These are phyloP conservation scores for Lobulomyces angularis DNA, from an alignment of 192 early-diverging fungal genomes.

Conservation along the genomic window DNA sequence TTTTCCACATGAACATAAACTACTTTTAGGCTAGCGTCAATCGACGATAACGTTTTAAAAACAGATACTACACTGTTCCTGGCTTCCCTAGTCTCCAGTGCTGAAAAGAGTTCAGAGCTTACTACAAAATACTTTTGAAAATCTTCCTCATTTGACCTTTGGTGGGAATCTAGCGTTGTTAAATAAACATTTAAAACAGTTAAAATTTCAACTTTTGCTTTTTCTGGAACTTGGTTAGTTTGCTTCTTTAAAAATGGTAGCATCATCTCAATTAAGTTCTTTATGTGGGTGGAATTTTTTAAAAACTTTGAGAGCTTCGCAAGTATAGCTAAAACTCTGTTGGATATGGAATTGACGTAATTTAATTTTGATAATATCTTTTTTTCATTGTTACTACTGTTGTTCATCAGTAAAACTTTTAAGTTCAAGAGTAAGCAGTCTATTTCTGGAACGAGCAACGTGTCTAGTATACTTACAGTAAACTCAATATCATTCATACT, in stretches of 20 bases:
- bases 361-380: constrained; percentile 31
- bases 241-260: constrained; percentile 70
- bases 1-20: constrained; percentile 50
- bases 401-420: constrained; percentile 30
- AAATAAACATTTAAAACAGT: constrained; percentile 67
- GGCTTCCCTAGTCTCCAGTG: constrained; percentile 44
- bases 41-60: constrained; percentile 48
- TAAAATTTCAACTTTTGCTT: constrained; percentile 73
- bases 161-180: constrained; percentile 20
- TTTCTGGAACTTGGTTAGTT: constrained; percentile 56
- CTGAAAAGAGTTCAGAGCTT: constrained; percentile 60
- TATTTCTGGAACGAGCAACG: constrained; percentile 40
- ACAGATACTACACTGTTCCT: constrained; percentile 51
- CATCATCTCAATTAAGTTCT: constrained; percentile 62
- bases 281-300: constrained; percentile 47
- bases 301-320: constrained; percentile 66
- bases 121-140: constrained; percentile 42
- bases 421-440: constrained; percentile 46
- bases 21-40: constrained; percentile 38
- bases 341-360: constrained; percentile 5
- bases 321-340: constrained; percentile 67
- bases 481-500: constrained; percentile 1
- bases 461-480: constrained; percentile 25
- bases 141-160: constrained; percentile 4
- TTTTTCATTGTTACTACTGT: constrained; percentile 31